These are phyloP conservation scores for Exophiala spinifera DNA, from an alignment of 2,329 filamentous ascomycete genomes.

Conservation along the genomic window DNA sequence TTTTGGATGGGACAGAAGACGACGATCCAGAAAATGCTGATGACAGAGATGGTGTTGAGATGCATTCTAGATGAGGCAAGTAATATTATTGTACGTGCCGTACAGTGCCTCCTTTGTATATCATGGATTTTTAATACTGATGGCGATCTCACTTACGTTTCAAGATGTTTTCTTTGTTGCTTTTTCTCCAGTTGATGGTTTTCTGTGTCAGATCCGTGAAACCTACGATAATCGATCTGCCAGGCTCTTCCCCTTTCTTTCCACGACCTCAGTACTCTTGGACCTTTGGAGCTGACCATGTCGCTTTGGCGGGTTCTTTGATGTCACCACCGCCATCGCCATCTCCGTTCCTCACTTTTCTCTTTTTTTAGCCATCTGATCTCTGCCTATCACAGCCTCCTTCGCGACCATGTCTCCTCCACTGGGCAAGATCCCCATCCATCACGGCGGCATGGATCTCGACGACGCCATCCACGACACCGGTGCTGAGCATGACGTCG, in stretches of 20 bases:
- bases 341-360: neutral
- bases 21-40: constrained; percentile 16
- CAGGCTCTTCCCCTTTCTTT: neutral
- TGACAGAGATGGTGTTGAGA: constrained; percentile 23
- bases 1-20: constrained; percentile 30
- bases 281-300: too few relatives aligned
- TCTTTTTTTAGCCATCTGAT: too few relatives aligned
- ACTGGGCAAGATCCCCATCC: too few relatives aligned
- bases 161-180: neutral
- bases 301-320: neutral
- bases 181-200: neutral
- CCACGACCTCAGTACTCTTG: neutral
- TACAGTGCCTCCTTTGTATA: neutral
- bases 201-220: too few relatives aligned
- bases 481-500: too few relatives aligned
- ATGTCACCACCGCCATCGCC: neutral
- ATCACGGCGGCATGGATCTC: too few relatives aligned
- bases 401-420: constrained; percentile 2
- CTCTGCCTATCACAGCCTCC: too few relatives aligned
- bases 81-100: too few relatives aligned
- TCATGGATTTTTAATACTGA: neutral
- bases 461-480: too few relatives aligned
- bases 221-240: neutral
- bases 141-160: neutral
- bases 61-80: constrained; percentile 20